Evolutionary conservation across 2,329 filamentous ascomycete species (phyloP), one percentile per base, ranked within the genome.

Genomic region (Botrytis byssoidea): DNA sequence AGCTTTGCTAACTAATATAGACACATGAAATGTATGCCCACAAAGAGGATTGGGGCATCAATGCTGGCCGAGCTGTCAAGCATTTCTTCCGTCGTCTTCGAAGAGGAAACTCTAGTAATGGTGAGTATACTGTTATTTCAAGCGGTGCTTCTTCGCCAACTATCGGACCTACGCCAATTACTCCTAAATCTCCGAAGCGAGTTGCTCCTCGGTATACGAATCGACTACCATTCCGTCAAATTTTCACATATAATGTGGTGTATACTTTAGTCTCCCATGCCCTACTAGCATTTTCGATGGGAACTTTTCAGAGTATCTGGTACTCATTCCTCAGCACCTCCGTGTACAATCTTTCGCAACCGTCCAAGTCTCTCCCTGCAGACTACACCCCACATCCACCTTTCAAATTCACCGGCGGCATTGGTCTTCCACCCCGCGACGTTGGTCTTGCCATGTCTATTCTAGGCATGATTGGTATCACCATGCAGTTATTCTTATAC

Each of bases 381-480:
- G 90, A 91, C 2, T 85, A 85, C 82, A 76, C 70, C 0, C 79
- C 77, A 14, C 77, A 78, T 60, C 78, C 72, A n/a, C 80, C 79
- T 22, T 71, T 81, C 18, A 82, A 86, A 0, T 79, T 88, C 3
- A 89, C 93, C 8, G 92, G 93, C 42, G 93, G 93, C 2, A 85
- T 96, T 0, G 92, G 92, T n/a, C 86, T 96, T 70, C 88, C 88
- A 0, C 90, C 92, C 0, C 86, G 88, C 1, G 87, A 88, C 3
- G 91, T 96, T 46, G 93, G 93, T n/a, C 83, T 93, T 61, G 92
- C 92, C 7, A 94, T 95, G 84, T 90, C 93, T 3, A 90, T 92
- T 70, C 87, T 96, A 25, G 93, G 93, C 14, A 83, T 88, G 67
- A 89, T 95, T 61, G 93, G 93, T n/a, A 91, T 96, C 55, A 83